Percentiles rank a stretch among this genome's conserved stretches.
Conservation (phyloP, 2,329 filamentous ascomycete species). For the Diaporthe batatas region DNA sequence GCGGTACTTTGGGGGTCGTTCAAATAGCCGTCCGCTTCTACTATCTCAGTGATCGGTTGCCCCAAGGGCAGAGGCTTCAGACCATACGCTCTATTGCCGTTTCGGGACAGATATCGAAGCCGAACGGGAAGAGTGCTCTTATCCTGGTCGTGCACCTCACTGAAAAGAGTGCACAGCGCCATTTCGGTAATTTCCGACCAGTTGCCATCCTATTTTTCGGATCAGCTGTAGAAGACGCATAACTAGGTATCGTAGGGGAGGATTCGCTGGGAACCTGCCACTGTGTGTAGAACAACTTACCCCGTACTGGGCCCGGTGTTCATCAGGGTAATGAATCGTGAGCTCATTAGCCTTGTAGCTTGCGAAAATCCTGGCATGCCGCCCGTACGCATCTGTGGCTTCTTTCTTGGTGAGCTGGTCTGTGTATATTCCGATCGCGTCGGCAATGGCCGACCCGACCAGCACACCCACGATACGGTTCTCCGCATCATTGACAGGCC, state of each 20-base stretch:
- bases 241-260: too few relatives aligned
- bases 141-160: background rate
- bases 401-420: background rate
- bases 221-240: background rate
- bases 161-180: constrained; percentile 29
- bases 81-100: background rate
- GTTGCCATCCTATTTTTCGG: background rate
- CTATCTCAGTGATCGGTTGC: background rate
- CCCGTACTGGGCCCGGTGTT: constrained; percentile 1
- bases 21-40: background rate
- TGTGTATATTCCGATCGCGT: constrained; percentile 6
- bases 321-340: background rate
- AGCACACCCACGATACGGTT: constrained; percentile 29
- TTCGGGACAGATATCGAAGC: background rate
- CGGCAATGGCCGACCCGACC: constrained; percentile 9
- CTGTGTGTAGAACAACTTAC: background rate
- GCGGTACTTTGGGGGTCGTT: rapidly evolving
- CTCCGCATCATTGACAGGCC: background rate
- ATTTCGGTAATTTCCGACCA: constrained; percentile 28
- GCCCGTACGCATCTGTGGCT: background rate
- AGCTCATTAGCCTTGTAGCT: constrained; percentile 4
- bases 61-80: background rate
- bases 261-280: background rate
- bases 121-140: background rate
- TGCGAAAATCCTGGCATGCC: background rate